Base-by-base conservation (phyloP, 2,329 filamentous ascomycete genomes). In the Fusarium acutatum region DNA sequence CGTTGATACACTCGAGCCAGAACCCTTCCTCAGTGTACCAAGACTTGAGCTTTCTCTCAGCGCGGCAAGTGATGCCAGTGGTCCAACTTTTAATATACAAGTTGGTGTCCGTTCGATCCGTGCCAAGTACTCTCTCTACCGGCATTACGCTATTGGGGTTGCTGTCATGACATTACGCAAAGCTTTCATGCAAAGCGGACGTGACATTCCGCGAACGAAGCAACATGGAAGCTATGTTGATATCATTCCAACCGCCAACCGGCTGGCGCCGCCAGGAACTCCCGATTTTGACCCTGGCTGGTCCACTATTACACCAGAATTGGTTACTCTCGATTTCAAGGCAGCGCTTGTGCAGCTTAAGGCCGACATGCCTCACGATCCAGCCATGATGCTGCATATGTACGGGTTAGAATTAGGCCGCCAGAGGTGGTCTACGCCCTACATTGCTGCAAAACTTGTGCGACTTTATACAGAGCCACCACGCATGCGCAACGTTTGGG, bases 401-500 rank as follows among this genome's bases (percentile, higher is more conserved):
- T 96, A 96, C 80, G 90, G 91, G 15, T 80, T 98, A 43, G 94
- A 97, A 76, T 89, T 91, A 52, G 95, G 95, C 10, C 91, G 92
- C 17, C 95, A 98, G 81, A 88, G 96, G 76, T 98, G 95, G 93
- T 92, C 94, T 5, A 88, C 92, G 10, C 96, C 96, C 0, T 97
- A 95, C 79, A 79, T 96, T 20, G 88, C 91, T 60, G 91, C 94
- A 38, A 93, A 92, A 69, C 87, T 98, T 41, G 86, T 95, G 47
- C 90, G 96, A n/a, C 80, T 99, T 11, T 97, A 96, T 81, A 94
- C 94, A 1, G 93, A 96, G 79, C 93, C 94, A 26, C 96, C 96
- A 1, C 92, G 93, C 59, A 92, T 98, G 83, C 92, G 89, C 71
- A 87, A 89, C 30, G 91, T 95, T 17, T 99, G 97, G 96, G 94